phyloP scores from a whole-genome alignment of 352 stramenopile species.

The Pythium periplocum region DNA sequence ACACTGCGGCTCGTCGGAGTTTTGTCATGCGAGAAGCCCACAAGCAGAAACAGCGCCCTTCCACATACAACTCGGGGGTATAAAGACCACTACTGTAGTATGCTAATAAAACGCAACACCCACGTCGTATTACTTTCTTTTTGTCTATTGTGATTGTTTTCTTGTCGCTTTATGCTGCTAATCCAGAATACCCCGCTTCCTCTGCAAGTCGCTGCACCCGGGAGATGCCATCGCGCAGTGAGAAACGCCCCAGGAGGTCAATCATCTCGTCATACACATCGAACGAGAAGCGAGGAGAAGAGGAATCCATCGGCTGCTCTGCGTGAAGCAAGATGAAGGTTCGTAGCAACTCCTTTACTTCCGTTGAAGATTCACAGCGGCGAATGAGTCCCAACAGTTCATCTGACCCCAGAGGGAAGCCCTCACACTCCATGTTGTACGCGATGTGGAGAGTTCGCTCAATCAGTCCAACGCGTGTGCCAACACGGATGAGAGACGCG shows the following conservation, averaged over 20 bases:
- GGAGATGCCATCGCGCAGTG: constrained; percentile 33
- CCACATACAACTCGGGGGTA: too few relatives aligned
- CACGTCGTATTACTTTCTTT: too few relatives aligned
- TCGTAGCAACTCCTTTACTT: constrained; percentile 48
- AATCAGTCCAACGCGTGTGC: constrained; percentile 50
- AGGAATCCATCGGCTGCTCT: too few relatives aligned
- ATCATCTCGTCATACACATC: constrained; percentile 60
- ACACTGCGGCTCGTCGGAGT: too few relatives aligned
- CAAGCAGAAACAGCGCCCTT: too few relatives aligned
- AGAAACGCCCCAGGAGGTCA: constrained; percentile 34
- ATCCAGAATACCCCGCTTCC: constrained; percentile 12
- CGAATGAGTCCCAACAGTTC: constrained; percentile 49
- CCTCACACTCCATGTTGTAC: constrained; percentile 85
- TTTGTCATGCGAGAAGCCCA: too few relatives aligned
- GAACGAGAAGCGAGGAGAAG: constrained; percentile 31
- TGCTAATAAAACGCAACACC: too few relatives aligned
- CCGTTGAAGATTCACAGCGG: constrained; percentile 33
- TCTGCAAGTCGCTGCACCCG: constrained; percentile 38
- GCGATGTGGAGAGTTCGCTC: constrained; percentile 67
- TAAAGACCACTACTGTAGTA: too few relatives aligned
- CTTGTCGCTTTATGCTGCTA: constrained; percentile 1
- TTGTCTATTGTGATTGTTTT: background rate
- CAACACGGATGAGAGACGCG: constrained; percentile 46
- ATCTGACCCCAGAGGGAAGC: constrained; percentile 37
- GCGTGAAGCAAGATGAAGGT: constrained; percentile 54